Evolutionary conservation across 345 rosid genomes (phyloP), one percentile per base, ranked within the genome.

Genomic region (Rhizophora apiculata): DNA sequence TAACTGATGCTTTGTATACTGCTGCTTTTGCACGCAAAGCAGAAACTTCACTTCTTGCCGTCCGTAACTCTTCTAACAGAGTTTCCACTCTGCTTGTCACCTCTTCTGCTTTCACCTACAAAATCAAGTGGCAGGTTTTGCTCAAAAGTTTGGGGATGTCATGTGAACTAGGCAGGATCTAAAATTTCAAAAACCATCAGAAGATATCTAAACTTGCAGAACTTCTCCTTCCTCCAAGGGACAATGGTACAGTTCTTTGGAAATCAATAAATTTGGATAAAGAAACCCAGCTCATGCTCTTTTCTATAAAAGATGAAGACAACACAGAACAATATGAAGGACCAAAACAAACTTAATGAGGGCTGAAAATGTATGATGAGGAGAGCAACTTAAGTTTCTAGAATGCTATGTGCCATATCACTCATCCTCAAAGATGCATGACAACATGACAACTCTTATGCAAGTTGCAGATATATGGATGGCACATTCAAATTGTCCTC

Each of bases 41-140:
- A 46, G 95, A 86, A 63, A 81, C 85, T 83, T 94, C 98, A 72
- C 78, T 88, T 82, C 93, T 85, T 37, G 83, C 82, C 21, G 48
- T 60, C 67, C 93, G 81, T 64, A 94, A 79, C 76, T 94, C 98
- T 81, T 91, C 96, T 46, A 83, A 36, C 68, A 94, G 86, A 78
- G 82, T 89, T 29, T 89, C 93, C 46, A 94, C 96, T 79, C 98
- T 87, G 68, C 70, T 72, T 31, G 90, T 79, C 60, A 94, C 96
- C 60, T 91, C 96, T 77, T 91, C 97, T 61, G 93, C 89, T 85
- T 87, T 91, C 83, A 89, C 98, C 98, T 94, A 75, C 79, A 82
- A 53, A 67, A 76, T 37, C 48, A 61, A 66, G 64, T 20, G 63
- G 37, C 32, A 70, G 52, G 43, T 51, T 11, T 26, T 68, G 13